phyloP scores from a whole-genome alignment of 257 asterid genomes.

The Plectranthus barbatus region DNA sequence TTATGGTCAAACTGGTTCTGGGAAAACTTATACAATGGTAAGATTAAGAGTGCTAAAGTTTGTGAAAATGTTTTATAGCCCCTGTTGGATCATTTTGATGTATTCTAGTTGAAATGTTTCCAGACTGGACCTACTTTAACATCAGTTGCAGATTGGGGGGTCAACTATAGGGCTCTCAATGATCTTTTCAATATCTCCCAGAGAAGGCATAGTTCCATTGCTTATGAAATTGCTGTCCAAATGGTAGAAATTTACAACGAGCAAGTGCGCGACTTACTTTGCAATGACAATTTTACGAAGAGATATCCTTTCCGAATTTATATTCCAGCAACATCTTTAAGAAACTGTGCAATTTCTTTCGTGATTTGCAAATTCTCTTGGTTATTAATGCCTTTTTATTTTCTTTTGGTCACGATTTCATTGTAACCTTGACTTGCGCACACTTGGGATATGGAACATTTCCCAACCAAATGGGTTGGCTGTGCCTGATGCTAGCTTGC shows the following conservation, averaged over 20 bases:
- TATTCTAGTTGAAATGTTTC: constrained; percentile 13
- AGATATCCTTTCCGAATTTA: constrained; percentile 64
- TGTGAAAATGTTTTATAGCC: not conserved
- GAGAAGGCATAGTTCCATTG: constrained; percentile 56
- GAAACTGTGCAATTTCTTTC: constrained; percentile 7
- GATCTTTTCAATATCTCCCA: constrained; percentile 85
- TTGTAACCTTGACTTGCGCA: constrained; percentile 69
- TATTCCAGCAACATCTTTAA: not conserved
- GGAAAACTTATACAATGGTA: constrained; percentile 97
- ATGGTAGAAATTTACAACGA: constrained; percentile 97
- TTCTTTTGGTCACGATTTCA: not conserved
- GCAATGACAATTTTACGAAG: constrained; percentile 51
- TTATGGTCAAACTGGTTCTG: constrained; percentile 97
- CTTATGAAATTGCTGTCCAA: constrained; percentile 80
- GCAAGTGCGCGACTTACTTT: constrained; percentile 90
- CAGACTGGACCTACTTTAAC: constrained; percentile 80
- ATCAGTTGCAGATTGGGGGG: constrained; percentile 84
- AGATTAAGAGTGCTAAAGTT: not conserved
- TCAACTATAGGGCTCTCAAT: constrained; percentile 88
- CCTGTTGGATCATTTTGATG: constrained; percentile 6
- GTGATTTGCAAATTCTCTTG: not conserved
- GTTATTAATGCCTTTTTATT: constrained; percentile 1
- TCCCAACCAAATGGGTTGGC: constrained; percentile 94
- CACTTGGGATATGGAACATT: constrained; percentile 91
- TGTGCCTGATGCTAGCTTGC: constrained; percentile 97